A percentile compares a stretch with the other conserved stretches of the same genome.
These are phyloP conservation scores for Trichoderma reesei DNA, from an alignment of 495 filamentous ascomycete species.

Conservation along the genomic window DNA sequence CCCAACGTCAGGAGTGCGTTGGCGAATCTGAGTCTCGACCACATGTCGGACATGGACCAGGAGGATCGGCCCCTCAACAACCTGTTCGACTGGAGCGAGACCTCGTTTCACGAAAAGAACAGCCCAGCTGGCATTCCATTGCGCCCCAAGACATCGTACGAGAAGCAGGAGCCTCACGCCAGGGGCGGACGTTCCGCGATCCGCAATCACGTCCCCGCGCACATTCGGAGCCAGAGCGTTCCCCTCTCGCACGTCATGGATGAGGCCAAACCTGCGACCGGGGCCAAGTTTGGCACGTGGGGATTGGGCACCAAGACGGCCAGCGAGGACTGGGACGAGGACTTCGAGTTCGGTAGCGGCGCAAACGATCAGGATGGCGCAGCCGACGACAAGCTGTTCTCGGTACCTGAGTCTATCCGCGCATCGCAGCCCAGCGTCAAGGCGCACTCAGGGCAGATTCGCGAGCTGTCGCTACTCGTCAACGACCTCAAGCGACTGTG, in stretches of 20 bases:
- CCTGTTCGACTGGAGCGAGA: conserved; percentile 85
- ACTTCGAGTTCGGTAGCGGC: conserved; percentile 65
- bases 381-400: conserved; percentile 37
- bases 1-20: conserved; percentile 35
- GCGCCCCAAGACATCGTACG: conserved; percentile 82
- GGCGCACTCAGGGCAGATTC: conserved; percentile 78
- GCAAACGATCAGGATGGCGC: conserved; percentile 31
- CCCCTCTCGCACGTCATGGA: conserved; percentile 64
- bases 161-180: conserved; percentile 65
- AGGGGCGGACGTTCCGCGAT: conserved; percentile 64
- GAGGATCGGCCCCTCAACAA: conserved; percentile 46
- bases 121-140: conserved; percentile 46
- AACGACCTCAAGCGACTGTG: conserved; percentile 56
- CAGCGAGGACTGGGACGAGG: conserved; percentile 79
- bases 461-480: conserved; percentile 73
- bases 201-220: conserved; percentile 67
- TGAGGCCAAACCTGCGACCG: conserved; percentile 40
- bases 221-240: conserved; percentile 93
- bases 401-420: conserved; percentile 70
- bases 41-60: conserved; percentile 21
- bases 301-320: conserved; percentile 71
- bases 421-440: conserved; percentile 77
- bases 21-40: conserved; percentile 32
- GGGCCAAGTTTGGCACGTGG: conserved; percentile 81
- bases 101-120: conserved; percentile 44